These are phyloP conservation scores for Acanthamoeba castellanii DNA, from an alignment of 208 protist genomes.

Conservation along the genomic window DNA sequence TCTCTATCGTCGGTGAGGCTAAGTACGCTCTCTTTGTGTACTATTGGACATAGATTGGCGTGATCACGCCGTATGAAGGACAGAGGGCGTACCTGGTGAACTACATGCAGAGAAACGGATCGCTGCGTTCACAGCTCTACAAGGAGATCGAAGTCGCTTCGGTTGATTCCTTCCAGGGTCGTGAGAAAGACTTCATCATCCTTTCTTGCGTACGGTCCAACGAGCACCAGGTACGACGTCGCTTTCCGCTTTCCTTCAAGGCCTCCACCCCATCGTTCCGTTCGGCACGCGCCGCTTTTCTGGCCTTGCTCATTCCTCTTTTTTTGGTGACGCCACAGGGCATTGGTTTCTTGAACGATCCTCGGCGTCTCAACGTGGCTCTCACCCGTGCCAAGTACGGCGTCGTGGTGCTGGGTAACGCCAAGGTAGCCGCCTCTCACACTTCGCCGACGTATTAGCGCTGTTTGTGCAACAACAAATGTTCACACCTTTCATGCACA, in stretches of 20 bases:
- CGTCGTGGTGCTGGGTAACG: conserved; percentile 97
- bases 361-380: conserved; percentile 97
- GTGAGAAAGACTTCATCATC: conserved; percentile 99
- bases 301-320: not conserved
- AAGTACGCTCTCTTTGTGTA: not conserved
- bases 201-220: conserved; percentile 97
- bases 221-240: conserved; percentile 86
- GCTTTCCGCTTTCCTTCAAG: not conserved
- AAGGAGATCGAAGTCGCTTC: conserved; percentile 90
- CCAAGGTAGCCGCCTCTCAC: conserved; percentile 91
- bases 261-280: not conserved
- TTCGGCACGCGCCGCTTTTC: not conserved
- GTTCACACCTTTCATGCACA: not conserved
- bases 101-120: conserved; percentile 92
- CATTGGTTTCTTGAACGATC: conserved; percentile 98
- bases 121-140: conserved; percentile 90
- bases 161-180: conserved; percentile 97
- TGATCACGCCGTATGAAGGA: conserved; percentile 98
- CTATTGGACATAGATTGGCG: conserved; percentile 92
- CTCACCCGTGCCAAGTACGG: conserved; percentile 97
- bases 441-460: not conserved
- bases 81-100: conserved; percentile 95
- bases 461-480: too few relatives aligned
- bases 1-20: not conserved
- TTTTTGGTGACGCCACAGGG: conserved; percentile 48